Percentiles rank a stretch among this genome's conserved stretches.
phyloP scores from a whole-genome alignment of 2,329 filamentous ascomycete species.

The Knoxdaviesia proteae region DNA sequence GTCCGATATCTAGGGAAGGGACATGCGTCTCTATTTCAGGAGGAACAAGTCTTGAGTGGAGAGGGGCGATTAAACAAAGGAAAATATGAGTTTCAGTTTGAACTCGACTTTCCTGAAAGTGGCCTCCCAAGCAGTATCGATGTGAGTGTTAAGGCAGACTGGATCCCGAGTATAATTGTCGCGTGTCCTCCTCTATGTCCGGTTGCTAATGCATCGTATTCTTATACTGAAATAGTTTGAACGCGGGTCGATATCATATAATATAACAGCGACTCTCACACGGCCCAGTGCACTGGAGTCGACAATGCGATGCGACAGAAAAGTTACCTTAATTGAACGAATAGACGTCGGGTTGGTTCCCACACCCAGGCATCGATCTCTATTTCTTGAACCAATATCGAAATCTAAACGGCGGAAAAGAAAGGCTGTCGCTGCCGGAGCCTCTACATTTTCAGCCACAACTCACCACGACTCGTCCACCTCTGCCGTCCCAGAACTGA shows the following conservation, averaged over 20 bases:
- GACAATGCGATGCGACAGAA: conserved; percentile 59
- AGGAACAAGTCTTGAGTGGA: conserved; percentile 61
- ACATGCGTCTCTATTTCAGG: conserved; percentile 62
- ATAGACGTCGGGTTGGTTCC: conserved; percentile 65
- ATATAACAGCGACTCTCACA: conserved; percentile 75
- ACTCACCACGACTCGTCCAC: conserved; percentile 1
- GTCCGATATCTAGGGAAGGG: conserved; percentile 51
- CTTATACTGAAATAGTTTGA: conserved; percentile 48
- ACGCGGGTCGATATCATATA: conserved; percentile 77
- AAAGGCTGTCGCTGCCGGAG: conserved; percentile 1
- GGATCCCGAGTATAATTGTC: neutral
- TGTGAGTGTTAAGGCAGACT: conserved; percentile 30
- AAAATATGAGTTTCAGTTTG: conserved; percentile 61
- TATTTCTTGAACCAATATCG: conserved; percentile 76
- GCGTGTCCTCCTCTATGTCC: neutral
- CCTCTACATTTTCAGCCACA: conserved; percentile 1
- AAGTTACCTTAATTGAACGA: conserved; percentile 58
- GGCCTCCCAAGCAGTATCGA: conserved; percentile 81
- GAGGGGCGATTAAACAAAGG: conserved; percentile 56
- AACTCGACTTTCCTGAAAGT: conserved; percentile 47
- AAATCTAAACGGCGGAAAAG: conserved; percentile 44
- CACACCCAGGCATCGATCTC: conserved; percentile 57
- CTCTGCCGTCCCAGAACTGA: neutral
- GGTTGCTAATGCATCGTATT: neutral
- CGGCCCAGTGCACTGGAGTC: conserved; percentile 72